These are phyloP conservation scores for Rhizoclosmatium sp. DNA, from an alignment of 192 early-diverging fungal species.

Conservation along the genomic window DNA sequence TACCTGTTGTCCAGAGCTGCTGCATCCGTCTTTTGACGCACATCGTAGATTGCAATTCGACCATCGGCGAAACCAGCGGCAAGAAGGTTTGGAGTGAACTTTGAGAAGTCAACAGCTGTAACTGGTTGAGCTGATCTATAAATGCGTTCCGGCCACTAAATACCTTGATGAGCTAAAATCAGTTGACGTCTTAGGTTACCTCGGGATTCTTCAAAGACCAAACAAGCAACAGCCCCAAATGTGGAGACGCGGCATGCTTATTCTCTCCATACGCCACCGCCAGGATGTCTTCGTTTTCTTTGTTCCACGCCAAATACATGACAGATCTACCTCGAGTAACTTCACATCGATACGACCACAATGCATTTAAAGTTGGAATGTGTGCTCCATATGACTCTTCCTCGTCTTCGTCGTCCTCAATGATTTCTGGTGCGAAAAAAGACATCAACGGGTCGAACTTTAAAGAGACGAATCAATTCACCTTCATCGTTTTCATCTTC, in stretches of 20 bases:
- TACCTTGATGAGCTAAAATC: neutral
- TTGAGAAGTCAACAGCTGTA: slow-evolving; percentile 65
- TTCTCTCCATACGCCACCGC: slow-evolving; percentile 64
- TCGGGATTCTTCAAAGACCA: slow-evolving; percentile 69
- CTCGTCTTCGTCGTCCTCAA: slow-evolving; percentile 34
- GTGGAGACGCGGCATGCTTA: slow-evolving; percentile 37
- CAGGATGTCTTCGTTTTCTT: slow-evolving; percentile 66
- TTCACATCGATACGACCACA: slow-evolving; percentile 67
- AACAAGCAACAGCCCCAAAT: slow-evolving; percentile 57
- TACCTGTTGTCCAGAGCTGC: slow-evolving; percentile 59
- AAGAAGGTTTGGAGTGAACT: slow-evolving; percentile 57
- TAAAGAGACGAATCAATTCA: neutral
- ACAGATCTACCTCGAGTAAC: slow-evolving; percentile 60
- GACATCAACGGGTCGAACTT: neutral
- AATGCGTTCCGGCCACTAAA: slow-evolving; percentile 64
- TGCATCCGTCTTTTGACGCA: slow-evolving; percentile 47
- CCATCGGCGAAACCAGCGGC: slow-evolving; percentile 64
- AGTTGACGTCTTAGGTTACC: slow-evolving; percentile 30
- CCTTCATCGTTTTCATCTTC: slow-evolving; percentile 16
- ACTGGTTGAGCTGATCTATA: slow-evolving; percentile 55
- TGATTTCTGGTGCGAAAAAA: neutral
- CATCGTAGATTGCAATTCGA: slow-evolving; percentile 62
- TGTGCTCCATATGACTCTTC: slow-evolving; percentile 36
- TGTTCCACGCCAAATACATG: slow-evolving; percentile 63
- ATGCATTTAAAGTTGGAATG: slow-evolving; percentile 57